Evolutionary conservation across 441 rosid species (phyloP), one percentile per base, ranked within the genome.

Genomic region (Brassica balearica): DNA sequence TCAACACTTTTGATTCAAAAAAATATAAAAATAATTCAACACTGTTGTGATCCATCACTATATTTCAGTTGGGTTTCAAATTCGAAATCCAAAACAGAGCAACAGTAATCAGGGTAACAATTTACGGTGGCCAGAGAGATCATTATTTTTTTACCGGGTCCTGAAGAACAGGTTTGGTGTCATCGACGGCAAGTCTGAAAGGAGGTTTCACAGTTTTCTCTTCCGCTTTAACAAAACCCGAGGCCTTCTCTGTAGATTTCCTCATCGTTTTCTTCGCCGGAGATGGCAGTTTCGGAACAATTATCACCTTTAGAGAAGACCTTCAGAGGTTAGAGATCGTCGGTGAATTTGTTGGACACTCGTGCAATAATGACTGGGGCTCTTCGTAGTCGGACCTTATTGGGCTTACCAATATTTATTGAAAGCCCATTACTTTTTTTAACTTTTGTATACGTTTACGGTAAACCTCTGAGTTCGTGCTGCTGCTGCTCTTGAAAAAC

Each of bases 161-260:
- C 73, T 76, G 77, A 60, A 80, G 83, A 66, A 80, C 60, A 67
- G 83, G 83, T 48, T 80, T 80, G 60, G 83, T 80, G 70, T 80
- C 83, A 61, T 80, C 83, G 0, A 71, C 22, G 27, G 83, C 80
- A 15, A 79, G 80, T 76, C 83, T 71, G 77, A 80, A 76, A 1
- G 73, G 61, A 34, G 83, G 77, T 66, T 80, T 80, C 27, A 17
- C 76, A 6, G 22, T 6, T 17, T 55, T 55, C 60, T 55, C 11
- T 12, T 76, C 65, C 5, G 7, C 2, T 25, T 43, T 53, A 14
- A 53, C 19, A 14, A 14, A 14, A 51, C 19, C 53, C 32, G 62
- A 41, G 12, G 62, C 2, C 4, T 2, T 74, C 72, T 80, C 76
- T 32, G 72, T 7, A 56, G 72, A 43, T 15, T 75, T 71, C 69